Conservation (phyloP, 106 monocot species). For the Dendrobium officinale region DNA sequence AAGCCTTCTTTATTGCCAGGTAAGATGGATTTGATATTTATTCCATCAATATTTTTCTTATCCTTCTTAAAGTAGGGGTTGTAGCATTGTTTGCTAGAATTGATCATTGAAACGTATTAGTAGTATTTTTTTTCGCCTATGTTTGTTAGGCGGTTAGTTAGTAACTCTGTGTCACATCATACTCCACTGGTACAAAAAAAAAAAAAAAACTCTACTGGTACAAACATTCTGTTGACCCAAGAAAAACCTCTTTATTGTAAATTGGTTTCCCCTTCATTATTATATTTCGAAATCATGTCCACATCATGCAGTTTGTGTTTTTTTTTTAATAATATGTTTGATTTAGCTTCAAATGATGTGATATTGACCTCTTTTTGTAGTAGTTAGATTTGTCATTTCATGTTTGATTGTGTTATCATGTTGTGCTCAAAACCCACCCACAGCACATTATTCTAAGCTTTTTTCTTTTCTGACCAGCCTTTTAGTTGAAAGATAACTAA, state of each 20-base stretch:
- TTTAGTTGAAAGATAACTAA: too few relatives aligned
- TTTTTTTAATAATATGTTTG: not conserved
- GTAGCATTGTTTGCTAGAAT: not conserved
- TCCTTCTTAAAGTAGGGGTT: not conserved
- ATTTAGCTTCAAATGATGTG: not conserved
- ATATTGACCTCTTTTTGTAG: too few relatives aligned
- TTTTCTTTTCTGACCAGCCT: too few relatives aligned
- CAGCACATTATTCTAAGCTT: too few relatives aligned
- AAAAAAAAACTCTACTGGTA: not conserved
- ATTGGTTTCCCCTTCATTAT: not conserved
- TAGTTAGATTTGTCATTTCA: too few relatives aligned
- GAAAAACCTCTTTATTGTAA: not conserved
- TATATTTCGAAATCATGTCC: not conserved
- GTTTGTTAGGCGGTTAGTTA: not conserved
- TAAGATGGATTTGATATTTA: slow-evolving; percentile 14
- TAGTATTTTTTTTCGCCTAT: not conserved
- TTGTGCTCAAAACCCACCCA: too few relatives aligned
- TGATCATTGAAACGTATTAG: not conserved
- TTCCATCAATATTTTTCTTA: not conserved
- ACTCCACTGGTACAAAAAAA: not conserved
- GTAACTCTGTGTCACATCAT: not conserved
- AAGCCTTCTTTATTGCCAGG: slow-evolving; percentile 95
- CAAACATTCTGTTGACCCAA: not conserved
- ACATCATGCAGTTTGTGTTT: not conserved
- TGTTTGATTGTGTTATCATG: too few relatives aligned